Base-by-base conservation (phyloP, 306 rosid species). In the Trichosanthes cucumerina region DNA sequence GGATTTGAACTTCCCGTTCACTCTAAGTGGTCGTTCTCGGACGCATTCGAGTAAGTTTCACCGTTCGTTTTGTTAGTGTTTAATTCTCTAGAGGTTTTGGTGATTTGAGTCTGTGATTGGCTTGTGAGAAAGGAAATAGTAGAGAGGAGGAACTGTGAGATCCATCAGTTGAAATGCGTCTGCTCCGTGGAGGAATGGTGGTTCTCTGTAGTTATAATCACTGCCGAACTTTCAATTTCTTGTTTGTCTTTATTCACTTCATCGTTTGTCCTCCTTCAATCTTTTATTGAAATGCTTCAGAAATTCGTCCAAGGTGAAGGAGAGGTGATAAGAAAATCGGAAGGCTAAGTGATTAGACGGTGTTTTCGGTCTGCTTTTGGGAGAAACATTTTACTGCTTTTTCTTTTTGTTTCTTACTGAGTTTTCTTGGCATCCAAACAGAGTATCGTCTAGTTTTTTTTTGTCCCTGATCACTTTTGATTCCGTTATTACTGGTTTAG, bases 1-100 rank as follows among this genome's bases (percentile, higher is more conserved):
- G 95, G 95, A 53, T 87, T 92, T 78, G 72, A 58, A 16, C 83
- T 92, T 2, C 92, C 97, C 14, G 77, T 95, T 74, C 84, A 83
- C 66, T 91, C 98, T 70, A 89, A 89, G 74, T 95, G 98, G 98
- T 89, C 96, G 28, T 88, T 88, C 79, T 81, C 98, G 16, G 81
- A 86, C 52, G 88, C 96, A 1, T 91, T 87, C 78, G 88, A 85
- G 97, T 94, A 85, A 85, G 89, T 44, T 70, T 64, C 43, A n/a
- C 73, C 14, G 43, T 31, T 56, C 6, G 50, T 47, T 13, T 49
- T 46, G 18, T n/a, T 34, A 6, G 13, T 36, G 34, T 23, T 70
- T 69, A 3, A 71, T 6, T 10, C 23, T 23, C 39, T 71, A 6
- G 21, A 41, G 38, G 18, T 71, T 71, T 71, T 24, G 21, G 56